phyloP scores from a whole-genome alignment of 495 filamentous ascomycete genomes.

The Trichodelitschia bisporula region DNA sequence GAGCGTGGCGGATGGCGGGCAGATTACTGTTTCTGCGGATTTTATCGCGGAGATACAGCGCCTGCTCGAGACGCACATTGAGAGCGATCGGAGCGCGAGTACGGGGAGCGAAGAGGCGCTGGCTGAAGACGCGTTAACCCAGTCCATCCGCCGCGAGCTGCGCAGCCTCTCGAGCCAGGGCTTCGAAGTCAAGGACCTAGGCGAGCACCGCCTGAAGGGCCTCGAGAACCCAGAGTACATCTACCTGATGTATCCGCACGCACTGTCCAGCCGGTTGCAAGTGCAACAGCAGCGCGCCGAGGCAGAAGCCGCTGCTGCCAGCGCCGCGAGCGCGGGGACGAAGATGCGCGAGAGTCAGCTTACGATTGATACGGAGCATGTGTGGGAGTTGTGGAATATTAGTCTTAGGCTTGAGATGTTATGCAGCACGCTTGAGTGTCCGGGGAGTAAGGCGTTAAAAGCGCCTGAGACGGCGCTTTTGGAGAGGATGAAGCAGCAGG shows the following conservation, averaged over 20 bases:
- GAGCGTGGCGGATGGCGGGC: conserved; percentile 83
- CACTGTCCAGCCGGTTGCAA: conserved; percentile 55
- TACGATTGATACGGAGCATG: conserved; percentile 46
- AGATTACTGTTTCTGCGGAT: conserved; percentile 88
- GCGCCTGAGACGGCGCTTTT: conserved; percentile 58
- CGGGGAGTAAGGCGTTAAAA: conserved; percentile 27
- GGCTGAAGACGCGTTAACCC: conserved; percentile 42
- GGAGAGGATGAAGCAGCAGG: conserved; percentile 58
- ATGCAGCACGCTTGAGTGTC: conserved; percentile 60
- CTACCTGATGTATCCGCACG: conserved; percentile 77
- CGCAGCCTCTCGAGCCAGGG: conserved; percentile 72
- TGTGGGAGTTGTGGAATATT: conserved; percentile 80
- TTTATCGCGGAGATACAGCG: conserved; percentile 91
- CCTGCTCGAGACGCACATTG: conserved; percentile 62
- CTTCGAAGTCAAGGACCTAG: conserved; percentile 90
- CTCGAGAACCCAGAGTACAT: conserved; percentile 93
- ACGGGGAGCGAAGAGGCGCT: conserved; percentile 41
- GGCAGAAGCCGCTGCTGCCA: conserved; percentile 19
- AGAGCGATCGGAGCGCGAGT: conserved; percentile 43
- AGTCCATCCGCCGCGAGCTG: conserved; percentile 66
- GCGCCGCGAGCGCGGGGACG: conserved; percentile 6
- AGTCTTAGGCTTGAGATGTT: conserved; percentile 78
- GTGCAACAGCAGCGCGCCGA: conserved; percentile 28
- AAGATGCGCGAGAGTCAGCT: conserved; percentile 15
- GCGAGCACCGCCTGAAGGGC: conserved; percentile 80